phyloP scores from a whole-genome alignment of 106 monocot species.

The Xerophyta viscosa region DNA sequence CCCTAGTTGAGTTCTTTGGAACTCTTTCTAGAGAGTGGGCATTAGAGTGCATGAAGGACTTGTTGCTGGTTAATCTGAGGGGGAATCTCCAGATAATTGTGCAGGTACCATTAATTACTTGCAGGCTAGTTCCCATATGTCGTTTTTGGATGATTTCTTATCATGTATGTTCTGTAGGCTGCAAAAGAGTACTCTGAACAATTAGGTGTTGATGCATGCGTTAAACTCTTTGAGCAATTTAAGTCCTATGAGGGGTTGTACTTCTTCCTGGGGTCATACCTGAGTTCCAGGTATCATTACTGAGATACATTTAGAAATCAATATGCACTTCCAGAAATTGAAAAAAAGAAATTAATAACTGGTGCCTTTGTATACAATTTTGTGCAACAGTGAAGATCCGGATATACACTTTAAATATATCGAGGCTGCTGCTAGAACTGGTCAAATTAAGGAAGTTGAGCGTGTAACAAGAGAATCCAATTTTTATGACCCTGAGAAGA shows the following conservation, averaged over 20 bases:
- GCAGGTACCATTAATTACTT: constrained; percentile 48
- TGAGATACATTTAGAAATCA: background rate
- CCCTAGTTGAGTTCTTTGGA: constrained; percentile 97
- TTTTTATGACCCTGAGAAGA: constrained; percentile 97
- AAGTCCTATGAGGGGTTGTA: constrained; percentile 82
- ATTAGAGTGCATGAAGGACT: constrained; percentile 97
- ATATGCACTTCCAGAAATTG: background rate
- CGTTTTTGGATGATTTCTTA: background rate
- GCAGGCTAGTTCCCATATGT: background rate
- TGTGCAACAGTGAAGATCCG: constrained; percentile 85
- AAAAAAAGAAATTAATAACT: too few relatives aligned
- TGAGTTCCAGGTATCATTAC: constrained; percentile 79
- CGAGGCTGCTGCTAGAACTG: constrained; percentile 97
- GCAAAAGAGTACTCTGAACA: constrained; percentile 99
- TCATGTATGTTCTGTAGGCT: constrained; percentile 38
- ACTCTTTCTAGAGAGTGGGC: constrained; percentile 98
- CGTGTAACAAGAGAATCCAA: constrained; percentile 98
- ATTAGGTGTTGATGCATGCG: constrained; percentile 80
- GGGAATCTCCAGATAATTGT: constrained; percentile 98
- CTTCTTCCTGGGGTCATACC: constrained; percentile 92
- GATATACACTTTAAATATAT: constrained; percentile 98
- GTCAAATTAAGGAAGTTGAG: constrained; percentile 98
- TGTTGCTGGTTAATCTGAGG: constrained; percentile 91
- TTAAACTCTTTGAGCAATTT: constrained; percentile 81
- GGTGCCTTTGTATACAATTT: too few relatives aligned